Evolutionary conservation across 331 rosid species (phyloP).

Genomic region (Arachis monticola): DNA sequence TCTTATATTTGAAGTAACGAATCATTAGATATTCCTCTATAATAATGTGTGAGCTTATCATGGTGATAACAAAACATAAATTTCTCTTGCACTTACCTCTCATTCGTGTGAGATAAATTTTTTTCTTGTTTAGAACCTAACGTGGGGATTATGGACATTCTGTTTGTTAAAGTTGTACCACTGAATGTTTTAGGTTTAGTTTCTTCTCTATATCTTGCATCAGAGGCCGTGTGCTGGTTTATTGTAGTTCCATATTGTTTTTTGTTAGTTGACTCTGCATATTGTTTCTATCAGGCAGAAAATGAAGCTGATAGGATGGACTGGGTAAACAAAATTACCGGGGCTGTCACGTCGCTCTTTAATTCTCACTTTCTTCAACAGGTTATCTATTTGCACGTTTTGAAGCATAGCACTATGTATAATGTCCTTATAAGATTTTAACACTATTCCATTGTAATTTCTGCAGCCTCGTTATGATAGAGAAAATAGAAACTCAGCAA

Average conservation of each 20-base stretch:
- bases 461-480: constrained; percentile 66
- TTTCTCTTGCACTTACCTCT: constrained; percentile 3
- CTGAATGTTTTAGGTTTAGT: constrained; percentile 20
- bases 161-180: constrained; percentile 26
- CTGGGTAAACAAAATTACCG: constrained; percentile 83
- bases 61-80: background rate
- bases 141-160: background rate
- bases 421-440: constrained; percentile 28
- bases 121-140: background rate
- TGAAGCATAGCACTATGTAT: constrained; percentile 20
- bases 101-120: constrained; percentile 18
- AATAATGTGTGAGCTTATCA: constrained; percentile 19
- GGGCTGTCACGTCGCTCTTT: constrained; percentile 77
- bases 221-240: constrained; percentile 27
- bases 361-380: constrained; percentile 86
- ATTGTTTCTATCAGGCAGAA: constrained; percentile 77
- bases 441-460: constrained; percentile 41
- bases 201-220: constrained; percentile 8
- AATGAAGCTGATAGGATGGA: constrained; percentile 97
- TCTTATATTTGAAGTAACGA: constrained; percentile 5
- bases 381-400: constrained; percentile 53
- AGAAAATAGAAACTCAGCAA: constrained; percentile 44
- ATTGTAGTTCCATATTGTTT: constrained; percentile 6
- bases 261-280: constrained; percentile 30
- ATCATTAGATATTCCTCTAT: constrained; percentile 9